Conservation (phyloP, 2,329 filamentous ascomycete genomes). For the Gaeumannomyces sp. region DNA sequence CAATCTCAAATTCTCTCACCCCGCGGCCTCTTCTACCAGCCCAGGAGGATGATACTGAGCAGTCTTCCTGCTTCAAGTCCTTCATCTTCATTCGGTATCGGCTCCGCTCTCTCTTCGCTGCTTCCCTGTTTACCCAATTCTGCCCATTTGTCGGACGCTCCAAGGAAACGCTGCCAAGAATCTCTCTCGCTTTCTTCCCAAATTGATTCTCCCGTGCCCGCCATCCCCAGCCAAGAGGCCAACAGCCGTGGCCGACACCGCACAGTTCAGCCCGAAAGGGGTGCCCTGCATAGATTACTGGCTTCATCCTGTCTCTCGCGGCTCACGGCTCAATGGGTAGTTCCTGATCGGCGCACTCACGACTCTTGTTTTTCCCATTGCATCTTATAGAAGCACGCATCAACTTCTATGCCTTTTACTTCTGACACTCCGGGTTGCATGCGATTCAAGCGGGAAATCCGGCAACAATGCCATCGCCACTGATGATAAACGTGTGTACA, state of each 20-base stretch:
- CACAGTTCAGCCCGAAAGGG: neutral
- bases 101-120: neutral
- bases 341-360: neutral
- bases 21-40: too few relatives aligned
- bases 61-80: neutral
- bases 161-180: neutral
- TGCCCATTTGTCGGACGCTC: neutral
- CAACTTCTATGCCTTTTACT: too few relatives aligned
- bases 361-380: neutral
- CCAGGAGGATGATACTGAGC: neutral
- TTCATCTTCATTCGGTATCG: too few relatives aligned
- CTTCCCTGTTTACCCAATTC: neutral
- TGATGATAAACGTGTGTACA: neutral
- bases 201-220: neutral
- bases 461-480: neutral
- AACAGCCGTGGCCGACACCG: neutral
- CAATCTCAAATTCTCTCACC: too few relatives aligned
- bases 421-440: neutral
- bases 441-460: neutral
- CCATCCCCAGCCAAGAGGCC: neutral
- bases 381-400: too few relatives aligned
- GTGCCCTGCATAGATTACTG: neutral
- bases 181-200: neutral
- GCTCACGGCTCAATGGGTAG: neutral
- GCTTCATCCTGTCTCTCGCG: neutral